These are phyloP conservation scores for Fusarium decemcellulare DNA, from an alignment of 2,329 filamentous ascomycete species.

Conservation along the genomic window DNA sequence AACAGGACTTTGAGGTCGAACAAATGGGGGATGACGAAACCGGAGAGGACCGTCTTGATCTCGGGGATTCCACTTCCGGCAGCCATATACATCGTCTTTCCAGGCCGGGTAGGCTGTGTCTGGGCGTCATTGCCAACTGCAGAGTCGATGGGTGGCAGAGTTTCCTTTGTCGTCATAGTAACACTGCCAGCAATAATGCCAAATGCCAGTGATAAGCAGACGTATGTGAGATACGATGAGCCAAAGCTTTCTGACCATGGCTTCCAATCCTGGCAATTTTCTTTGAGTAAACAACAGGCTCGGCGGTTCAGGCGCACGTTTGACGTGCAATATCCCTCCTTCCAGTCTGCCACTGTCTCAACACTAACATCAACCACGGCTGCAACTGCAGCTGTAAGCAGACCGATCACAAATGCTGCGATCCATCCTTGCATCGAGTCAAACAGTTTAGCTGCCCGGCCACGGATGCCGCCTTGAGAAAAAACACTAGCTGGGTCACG, in stretches of 20 bases:
- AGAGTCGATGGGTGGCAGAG: background rate
- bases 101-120: background rate
- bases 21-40: slow-evolving; percentile 27
- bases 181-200: slow-evolving; percentile 22
- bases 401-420: slow-evolving; percentile 26
- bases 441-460: slow-evolving; percentile 1
- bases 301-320: slow-evolving; percentile 13
- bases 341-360: slow-evolving; percentile 30
- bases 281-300: slow-evolving; percentile 10
- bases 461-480: background rate
- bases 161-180: slow-evolving; percentile 31
- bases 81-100: slow-evolving; percentile 36
- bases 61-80: slow-evolving; percentile 35
- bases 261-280: background rate
- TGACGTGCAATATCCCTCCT: slow-evolving; percentile 29
- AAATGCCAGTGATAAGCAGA: slow-evolving; percentile 18
- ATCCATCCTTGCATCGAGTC: slow-evolving; percentile 27
- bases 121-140: rapidly evolving
- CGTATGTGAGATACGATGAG: slow-evolving; percentile 23
- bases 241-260: slow-evolving; percentile 22
- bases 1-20: slow-evolving; percentile 32
- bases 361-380: slow-evolving; percentile 31
- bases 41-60: slow-evolving; percentile 32
- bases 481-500: background rate
- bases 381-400: slow-evolving; percentile 23